These are phyloP conservation scores for Arthroderma uncinatum DNA, from an alignment of 2,329 filamentous ascomycete species.

Conservation along the genomic window DNA sequence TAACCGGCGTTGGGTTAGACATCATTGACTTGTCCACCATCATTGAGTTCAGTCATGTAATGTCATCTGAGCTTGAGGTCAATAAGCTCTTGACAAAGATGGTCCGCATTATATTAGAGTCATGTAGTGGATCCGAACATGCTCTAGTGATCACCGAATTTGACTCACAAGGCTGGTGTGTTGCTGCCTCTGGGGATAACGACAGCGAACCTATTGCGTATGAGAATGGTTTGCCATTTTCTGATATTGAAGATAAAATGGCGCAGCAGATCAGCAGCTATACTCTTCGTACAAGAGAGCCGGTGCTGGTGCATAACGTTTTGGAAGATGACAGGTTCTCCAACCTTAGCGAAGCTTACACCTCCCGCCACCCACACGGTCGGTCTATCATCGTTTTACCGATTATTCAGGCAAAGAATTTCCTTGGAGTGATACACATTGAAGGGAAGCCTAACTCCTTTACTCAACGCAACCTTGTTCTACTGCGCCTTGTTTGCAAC, in stretches of 20 bases:
- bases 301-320: conserved; percentile 53
- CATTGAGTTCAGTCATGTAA: conserved; percentile 52
- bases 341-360: conserved; percentile 48
- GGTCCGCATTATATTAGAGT: conserved; percentile 53
- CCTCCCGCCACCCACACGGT: conserved; percentile 45
- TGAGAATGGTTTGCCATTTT: conserved; percentile 44
- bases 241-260: conserved; percentile 47
- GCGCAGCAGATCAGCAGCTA: conserved; percentile 53
- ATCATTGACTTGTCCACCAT: conserved; percentile 55
- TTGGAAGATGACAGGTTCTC: conserved; percentile 55
- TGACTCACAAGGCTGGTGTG: conserved; percentile 46
- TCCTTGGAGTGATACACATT: conserved; percentile 52
- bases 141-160: conserved; percentile 52
- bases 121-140: conserved; percentile 49
- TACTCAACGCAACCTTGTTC: conserved; percentile 46
- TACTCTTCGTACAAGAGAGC: conserved; percentile 50
- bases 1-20: conserved; percentile 38
- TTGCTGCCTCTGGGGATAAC: conserved; percentile 50
- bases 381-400: conserved; percentile 52
- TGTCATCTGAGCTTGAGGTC: conserved; percentile 54
- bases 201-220: conserved; percentile 46
- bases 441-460: conserved; percentile 54
- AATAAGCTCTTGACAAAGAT: conserved; percentile 53
- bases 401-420: conserved; percentile 48
- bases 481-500: conserved; percentile 48